Base-by-base conservation (phyloP, 129 eudicot genomes). In the Oenanthe sinensis region DNA sequence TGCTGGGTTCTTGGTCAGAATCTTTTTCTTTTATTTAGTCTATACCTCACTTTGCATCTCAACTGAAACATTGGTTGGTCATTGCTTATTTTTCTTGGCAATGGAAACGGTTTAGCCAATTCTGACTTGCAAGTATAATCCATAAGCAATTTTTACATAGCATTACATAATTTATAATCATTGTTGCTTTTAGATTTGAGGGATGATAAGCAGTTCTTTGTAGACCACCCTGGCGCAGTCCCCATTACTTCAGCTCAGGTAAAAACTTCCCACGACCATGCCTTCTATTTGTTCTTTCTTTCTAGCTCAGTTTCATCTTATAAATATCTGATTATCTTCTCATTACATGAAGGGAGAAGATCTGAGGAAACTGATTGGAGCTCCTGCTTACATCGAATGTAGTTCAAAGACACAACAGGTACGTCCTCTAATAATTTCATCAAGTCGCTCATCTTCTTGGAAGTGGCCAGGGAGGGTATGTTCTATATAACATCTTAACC, bases 381-480 rank as follows among this genome's bases (percentile, higher is more conserved):
- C 98, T 26, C 81, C 89, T 24, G 87, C 88, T 79, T 94, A 94
- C 82, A 82, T 94, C 19, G 98, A 94, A 82, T 94, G 98, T 88
- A 94, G 98, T 90, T 91, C 98, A 17, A 94, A 94, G 83, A 94
- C 98, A 81, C 98, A 94, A 75, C 98, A 94, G 96, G 98, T 89
- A 83, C 10, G 20, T 17, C 72, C 43, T 67, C 42, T 67, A 67
- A 30, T 67, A 3, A 14, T 28, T 67, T 26, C 22, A 67, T 12
- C 15, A 8, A 6, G 10, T 26, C 43, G 3, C 11, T 12, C 19
- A 30, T 13, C 43, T 67, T 67, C 42, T 30, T 67, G 40, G 4
- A 67, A 30, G 42, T 3, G 5, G 42, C 42, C 42, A 39, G 20
- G 72, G 36, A 33, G 36, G 11, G 19, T 46, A 46, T 60, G 68